phyloP scores from a whole-genome alignment of 2,329 filamentous ascomycete species.

The Sclerotinia trifoliorum region DNA sequence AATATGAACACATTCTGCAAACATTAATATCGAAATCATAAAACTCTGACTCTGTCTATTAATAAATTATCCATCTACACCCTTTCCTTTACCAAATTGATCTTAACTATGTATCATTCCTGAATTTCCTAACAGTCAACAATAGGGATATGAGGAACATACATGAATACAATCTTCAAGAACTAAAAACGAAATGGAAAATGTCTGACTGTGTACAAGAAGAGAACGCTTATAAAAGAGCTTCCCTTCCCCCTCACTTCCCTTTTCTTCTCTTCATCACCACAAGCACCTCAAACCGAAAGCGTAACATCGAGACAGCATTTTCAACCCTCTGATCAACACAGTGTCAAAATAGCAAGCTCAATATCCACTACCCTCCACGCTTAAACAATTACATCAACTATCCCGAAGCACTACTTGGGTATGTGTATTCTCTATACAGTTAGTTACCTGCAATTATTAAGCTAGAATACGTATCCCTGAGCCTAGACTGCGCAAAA shows the following conservation, averaged over 20 bases:
- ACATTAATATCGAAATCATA: not conserved
- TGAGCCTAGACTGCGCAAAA: too few relatives aligned
- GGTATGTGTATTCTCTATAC: not conserved
- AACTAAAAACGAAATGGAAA: not conserved
- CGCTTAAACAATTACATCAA: not conserved
- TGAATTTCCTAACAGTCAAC: not conserved
- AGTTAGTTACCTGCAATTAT: not conserved
- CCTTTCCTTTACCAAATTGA: too few relatives aligned
- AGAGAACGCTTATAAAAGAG: too few relatives aligned
- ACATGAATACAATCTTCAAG: not conserved
- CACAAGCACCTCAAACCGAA: not conserved
- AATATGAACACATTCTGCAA: not conserved
- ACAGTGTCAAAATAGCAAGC: not conserved
- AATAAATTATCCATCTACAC: too few relatives aligned
- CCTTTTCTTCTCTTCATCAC: not conserved
- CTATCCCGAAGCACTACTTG: not conserved
- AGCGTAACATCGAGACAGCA: not conserved
- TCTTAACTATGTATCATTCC: too few relatives aligned
- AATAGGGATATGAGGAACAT: not conserved
- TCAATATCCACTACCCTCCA: not conserved
- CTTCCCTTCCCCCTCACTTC: not conserved
- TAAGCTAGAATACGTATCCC: not conserved
- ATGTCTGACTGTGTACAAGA: not conserved
- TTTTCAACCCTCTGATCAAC: not conserved
- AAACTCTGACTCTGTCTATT: too few relatives aligned